Conservation (phyloP, 2,329 filamentous ascomycete genomes). For the Rasamsonia emersonii region DNA sequence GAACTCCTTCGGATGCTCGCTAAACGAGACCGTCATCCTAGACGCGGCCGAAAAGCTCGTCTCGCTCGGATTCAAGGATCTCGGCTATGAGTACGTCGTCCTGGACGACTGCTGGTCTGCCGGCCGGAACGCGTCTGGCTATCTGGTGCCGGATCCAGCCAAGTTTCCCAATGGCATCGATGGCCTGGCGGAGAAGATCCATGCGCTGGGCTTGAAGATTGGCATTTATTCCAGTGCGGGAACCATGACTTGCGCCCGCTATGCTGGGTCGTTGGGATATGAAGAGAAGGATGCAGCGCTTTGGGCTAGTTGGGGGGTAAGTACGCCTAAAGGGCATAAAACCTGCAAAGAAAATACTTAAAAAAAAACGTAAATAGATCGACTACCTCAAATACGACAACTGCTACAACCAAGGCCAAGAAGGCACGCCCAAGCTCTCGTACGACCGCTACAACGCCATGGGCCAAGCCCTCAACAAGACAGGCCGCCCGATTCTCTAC, state of each 20-base stretch:
- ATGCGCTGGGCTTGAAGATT: slow-evolving; percentile 41
- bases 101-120: slow-evolving; percentile 47
- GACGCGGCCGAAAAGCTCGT: slow-evolving; percentile 35
- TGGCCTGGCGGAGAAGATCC: slow-evolving; percentile 39
- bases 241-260: slow-evolving; percentile 21
- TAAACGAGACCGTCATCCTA: slow-evolving; percentile 37
- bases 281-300: slow-evolving; percentile 46
- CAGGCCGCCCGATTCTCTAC: slow-evolving; percentile 39
- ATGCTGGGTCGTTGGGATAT: slow-evolving; percentile 40
- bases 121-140: slow-evolving; percentile 37
- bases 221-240: slow-evolving; percentile 44
- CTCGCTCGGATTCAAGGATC: slow-evolving; percentile 35
- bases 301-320: slow-evolving; percentile 45
- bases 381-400: slow-evolving; percentile 50
- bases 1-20: slow-evolving; percentile 37
- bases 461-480: slow-evolving; percentile 40
- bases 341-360: neutral
- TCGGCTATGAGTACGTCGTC: slow-evolving; percentile 41
- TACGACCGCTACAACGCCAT: slow-evolving; percentile 42
- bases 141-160: slow-evolving; percentile 31
- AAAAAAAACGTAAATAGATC: slow-evolving; percentile 7
- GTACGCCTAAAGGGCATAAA: slow-evolving; percentile 7
- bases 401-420: slow-evolving; percentile 47
- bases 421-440: slow-evolving; percentile 38
- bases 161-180: slow-evolving; percentile 44